Conservation (phyloP, 805 yeast species). For the Yarrowia sp. region DNA sequence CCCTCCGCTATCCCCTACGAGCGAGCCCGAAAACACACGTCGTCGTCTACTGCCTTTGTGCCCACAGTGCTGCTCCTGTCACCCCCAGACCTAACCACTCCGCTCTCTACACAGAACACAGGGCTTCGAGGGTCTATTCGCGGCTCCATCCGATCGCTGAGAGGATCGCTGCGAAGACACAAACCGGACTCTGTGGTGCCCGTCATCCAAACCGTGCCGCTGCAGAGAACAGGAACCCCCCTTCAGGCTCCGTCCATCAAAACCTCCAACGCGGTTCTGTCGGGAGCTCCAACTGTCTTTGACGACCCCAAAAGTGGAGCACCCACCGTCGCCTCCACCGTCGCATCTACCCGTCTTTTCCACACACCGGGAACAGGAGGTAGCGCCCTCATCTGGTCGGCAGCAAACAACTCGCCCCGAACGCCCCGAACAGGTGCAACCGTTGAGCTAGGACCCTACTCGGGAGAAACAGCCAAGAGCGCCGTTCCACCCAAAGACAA, state of each 20-base stretch:
- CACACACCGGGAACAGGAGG: constrained; percentile 6
- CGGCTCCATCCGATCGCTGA: constrained; percentile 7
- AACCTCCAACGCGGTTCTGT: neutral
- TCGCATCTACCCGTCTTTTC: neutral
- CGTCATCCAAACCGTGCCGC: neutral
- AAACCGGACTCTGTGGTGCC: neutral
- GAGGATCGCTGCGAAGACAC: constrained; percentile 13
- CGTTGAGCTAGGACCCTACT: neutral
- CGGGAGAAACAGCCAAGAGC: neutral
- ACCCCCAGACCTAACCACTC: neutral
- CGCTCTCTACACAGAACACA: neutral
- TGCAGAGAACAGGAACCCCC: neutral
- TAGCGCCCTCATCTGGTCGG: neutral
- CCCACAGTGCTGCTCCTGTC: neutral
- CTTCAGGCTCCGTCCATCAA: neutral
- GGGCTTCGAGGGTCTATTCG: constrained; percentile 1
- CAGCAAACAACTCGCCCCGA: neutral
- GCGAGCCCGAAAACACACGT: neutral
- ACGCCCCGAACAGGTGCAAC: neutral
- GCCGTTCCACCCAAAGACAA: neutral
- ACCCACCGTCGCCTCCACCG: constrained; percentile 4
- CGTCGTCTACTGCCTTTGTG: neutral
- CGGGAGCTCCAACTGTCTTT: neutral
- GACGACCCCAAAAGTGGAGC: constrained; percentile 7
- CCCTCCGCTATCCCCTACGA: neutral